Base-by-base conservation (phyloP, 768 basidiomycete species). In the Lactifluus rugatus region DNA sequence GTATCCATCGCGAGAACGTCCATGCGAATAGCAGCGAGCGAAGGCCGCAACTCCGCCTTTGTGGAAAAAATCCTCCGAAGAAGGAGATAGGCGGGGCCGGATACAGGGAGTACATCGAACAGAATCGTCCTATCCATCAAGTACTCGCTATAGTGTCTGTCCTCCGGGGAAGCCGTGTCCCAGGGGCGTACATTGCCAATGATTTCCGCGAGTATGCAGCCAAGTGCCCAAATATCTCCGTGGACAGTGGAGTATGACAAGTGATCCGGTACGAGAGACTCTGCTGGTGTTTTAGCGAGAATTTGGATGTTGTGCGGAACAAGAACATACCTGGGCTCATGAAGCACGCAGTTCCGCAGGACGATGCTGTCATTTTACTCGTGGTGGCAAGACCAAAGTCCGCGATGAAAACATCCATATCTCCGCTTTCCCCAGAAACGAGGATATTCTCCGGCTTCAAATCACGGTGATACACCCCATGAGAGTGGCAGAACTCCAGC, bases 41-140 rank as follows among this genome's bases (percentile, higher is more conserved):
- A 73, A 51, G 87, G 82, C 23, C 90, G 84, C 21, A 69, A 64
- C 1, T 71, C 57, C 3, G 88, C 83, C 66, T 87, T 81, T 47
- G 84, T 69, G 14, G 74, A 70, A 73, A 93, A 91, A 59, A 90
- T 73, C 42, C 71, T 70, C 48, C 73, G 72, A 56, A 83, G 73
- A 57, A 82, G 72, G 3, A 69, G 64, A 66, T 77, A 73, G 51
- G 75, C 71, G 23, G 70, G 70, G 19, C 66, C 56, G 5, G 81
- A 81, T 3, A 62, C 3, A 14, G 47, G 52, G 9, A 62, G 58
- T 5, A 21, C 2, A 9, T 54, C 46, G 23, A 41, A 26, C 25
- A 62, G 21, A 5, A 41, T 31, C 0, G 42, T 8, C 6, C 26
- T 42, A 32, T 60, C 61, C 41, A 26, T 26, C 13, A 52, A 9